Evolutionary conservation across 352 stramenopile genomes (phyloP).

Genomic region (Pythium oligandrum): DNA sequence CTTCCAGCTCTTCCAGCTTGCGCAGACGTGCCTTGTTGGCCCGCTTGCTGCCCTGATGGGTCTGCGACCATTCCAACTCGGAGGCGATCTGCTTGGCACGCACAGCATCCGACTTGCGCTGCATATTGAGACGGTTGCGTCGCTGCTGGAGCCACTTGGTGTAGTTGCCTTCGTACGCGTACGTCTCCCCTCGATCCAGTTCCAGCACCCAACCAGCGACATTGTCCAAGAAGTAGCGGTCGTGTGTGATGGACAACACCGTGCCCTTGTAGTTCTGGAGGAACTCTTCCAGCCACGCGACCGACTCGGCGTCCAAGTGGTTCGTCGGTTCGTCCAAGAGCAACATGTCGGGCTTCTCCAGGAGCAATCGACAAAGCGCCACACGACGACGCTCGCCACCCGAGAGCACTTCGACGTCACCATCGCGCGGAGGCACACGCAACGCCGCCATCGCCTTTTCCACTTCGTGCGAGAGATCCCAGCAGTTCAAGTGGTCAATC

Average conservation of each 20-base stretch:
- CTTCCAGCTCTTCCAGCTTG: constrained; percentile 91
- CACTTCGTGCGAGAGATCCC: constrained; percentile 77
- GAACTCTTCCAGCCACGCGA: constrained; percentile 98
- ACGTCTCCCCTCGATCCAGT: constrained; percentile 94
- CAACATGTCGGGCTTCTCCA: constrained; percentile 96
- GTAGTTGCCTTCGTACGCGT: constrained; percentile 98
- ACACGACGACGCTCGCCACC: constrained; percentile 94
- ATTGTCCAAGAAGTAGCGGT: constrained; percentile 99
- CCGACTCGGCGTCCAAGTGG: constrained; percentile 96
- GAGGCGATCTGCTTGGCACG: constrained; percentile 88
- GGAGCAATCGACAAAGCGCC: constrained; percentile 91
- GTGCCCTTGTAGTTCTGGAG: constrained; percentile 94
- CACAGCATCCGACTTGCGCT: constrained; percentile 90
- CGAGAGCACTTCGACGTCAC: constrained; percentile 79
- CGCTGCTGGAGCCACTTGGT: constrained; percentile 95
- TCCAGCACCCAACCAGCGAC: constrained; percentile 97
- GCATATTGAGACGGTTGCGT: constrained; percentile 91
- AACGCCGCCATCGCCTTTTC: constrained; percentile 81
- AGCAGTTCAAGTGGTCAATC: constrained; percentile 84
- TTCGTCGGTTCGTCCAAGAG: constrained; percentile 98
- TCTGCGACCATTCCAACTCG: constrained; percentile 94
- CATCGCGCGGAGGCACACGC: constrained; percentile 60
- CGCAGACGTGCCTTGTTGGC: constrained; percentile 91
- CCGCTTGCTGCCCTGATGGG: constrained; percentile 78
- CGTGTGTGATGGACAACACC: constrained; percentile 98